Evolutionary conservation across 805 yeast species (phyloP), one percentile per base, ranked within the genome.

Genomic region (Ogataea sp.): DNA sequence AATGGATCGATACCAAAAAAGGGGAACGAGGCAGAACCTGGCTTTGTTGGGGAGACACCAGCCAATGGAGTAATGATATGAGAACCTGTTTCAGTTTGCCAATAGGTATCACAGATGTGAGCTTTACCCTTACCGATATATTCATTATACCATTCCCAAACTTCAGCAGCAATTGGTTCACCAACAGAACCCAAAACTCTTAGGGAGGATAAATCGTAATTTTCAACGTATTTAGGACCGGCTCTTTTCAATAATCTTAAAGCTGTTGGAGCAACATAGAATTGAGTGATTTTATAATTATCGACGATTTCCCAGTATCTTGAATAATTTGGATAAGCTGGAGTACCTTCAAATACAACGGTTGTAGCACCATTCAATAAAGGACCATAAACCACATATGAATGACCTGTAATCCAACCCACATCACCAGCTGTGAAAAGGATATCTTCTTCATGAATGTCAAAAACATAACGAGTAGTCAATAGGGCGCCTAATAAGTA

Each of bases 361-460:
- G 93, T 78, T 25, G 95, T 78, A 41, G 83, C 78, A 58, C 95
- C 95, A 50, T 73, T 69, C 24, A 73, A 59, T 56, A 84, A 68
- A 29, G 95, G 94, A 41, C 94, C 95, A 58, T 84, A 84, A 36
- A 83, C 75, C 16, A 78, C 88, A 53, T 84, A 84, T 10, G 93
- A 73, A 64, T 84, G 95, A 42, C 95, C 95, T 6, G 94, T 84
- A 53, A 84, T 82, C 95, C 95, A 84, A 53, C 95, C 95, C 39
- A 84, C 82, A 64, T 84, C 95, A 57, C 93, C 95, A 24, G 94
- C 93, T 15, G 93, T 83, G 70, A 84, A 84, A 41, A 84, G 68
- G 13, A 77, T 67, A 56, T 84, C 95, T 42, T 80, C 79, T 32
- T 73, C 71, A 52, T 83, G 88, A 31, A 82, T 69, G 60, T 84